Base-by-base conservation (phyloP, 2,329 filamentous ascomycete genomes). In the Paecilomyces sp. region DNA sequence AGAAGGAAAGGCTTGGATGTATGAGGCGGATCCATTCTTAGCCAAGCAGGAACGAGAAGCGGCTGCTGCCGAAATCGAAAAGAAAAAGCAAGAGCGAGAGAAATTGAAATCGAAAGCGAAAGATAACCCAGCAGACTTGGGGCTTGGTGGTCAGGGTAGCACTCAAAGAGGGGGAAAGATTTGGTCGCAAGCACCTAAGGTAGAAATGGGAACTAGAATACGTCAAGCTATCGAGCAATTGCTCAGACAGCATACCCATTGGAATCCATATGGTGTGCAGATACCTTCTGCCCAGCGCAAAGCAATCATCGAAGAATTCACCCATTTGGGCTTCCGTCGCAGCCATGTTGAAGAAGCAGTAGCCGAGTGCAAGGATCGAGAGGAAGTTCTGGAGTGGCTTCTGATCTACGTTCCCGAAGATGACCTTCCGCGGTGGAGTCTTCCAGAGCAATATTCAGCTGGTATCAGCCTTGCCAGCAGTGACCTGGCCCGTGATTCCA, bases 351-450 rank as follows among this genome's bases (percentile, higher is more conserved):
- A 95, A 70, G 94, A 99, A 76, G 93, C 94, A 8, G 85, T 90
- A 0, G 86, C 86, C 53, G 86, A 92, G 68, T 97, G 92, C 78
- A 95, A 93, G 73, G 92, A 96, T 71, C 84, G 89, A 31, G 92
- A 97, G 71, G 94, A 99, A 75, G 88, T 91, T 15, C 81, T 99
- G 2, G 93, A 97, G 73, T 99, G 94, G 94, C 82, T 99, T 15
- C 83, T 99, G 55, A 92, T 97, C 57, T 93, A 99, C 74, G 92
- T 99, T 2, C 94, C 94, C 1, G 94, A 99, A 71, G 94, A 99
- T 71, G 94, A 97, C 68, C 79, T 97, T n/a, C 94, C 94, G 1
- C 81, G 84, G 6, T 97, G 93, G 92, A 91, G 91, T 66, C 79
- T 99, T 51, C 94, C 94, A 0, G 92, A 95, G 75, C 90, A 88